A percentile compares a stretch with the other conserved stretches of the same genome.
Conservation (phyloP, 257 asterid species). For the Solanum boliviense region DNA sequence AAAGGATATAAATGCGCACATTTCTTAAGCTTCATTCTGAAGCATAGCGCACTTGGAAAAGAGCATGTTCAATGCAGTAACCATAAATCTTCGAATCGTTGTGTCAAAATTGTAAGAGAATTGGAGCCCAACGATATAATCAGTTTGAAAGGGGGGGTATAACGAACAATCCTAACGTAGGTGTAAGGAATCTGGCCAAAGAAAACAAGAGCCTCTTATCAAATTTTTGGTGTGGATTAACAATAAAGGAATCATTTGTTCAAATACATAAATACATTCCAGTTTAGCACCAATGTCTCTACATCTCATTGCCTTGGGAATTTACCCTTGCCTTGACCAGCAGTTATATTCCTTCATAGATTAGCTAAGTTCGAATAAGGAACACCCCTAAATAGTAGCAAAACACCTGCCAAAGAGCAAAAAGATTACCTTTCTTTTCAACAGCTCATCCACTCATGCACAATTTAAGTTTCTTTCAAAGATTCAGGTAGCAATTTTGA, state of each 20-base stretch:
- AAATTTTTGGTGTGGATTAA: background rate
- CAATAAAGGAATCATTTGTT: background rate
- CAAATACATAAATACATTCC: background rate
- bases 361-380: background rate
- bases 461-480: background rate
- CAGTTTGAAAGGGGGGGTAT: background rate
- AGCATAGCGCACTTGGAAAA: background rate
- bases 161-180: background rate
- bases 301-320: background rate
- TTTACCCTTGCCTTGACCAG: background rate
- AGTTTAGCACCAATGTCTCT: background rate
- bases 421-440: background rate
- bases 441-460: background rate
- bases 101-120: background rate
- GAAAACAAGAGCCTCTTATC: background rate
- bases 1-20: background rate
- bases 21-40: background rate
- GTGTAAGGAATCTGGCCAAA: background rate
- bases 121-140: background rate
- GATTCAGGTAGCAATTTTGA: background rate
- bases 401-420: background rate
- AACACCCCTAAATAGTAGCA: background rate
- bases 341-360: background rate
- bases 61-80: background rate
- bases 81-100: background rate